phyloP scores from a whole-genome alignment of 2,329 filamentous ascomycete genomes.

The Aotearoamyces nothofagi region DNA sequence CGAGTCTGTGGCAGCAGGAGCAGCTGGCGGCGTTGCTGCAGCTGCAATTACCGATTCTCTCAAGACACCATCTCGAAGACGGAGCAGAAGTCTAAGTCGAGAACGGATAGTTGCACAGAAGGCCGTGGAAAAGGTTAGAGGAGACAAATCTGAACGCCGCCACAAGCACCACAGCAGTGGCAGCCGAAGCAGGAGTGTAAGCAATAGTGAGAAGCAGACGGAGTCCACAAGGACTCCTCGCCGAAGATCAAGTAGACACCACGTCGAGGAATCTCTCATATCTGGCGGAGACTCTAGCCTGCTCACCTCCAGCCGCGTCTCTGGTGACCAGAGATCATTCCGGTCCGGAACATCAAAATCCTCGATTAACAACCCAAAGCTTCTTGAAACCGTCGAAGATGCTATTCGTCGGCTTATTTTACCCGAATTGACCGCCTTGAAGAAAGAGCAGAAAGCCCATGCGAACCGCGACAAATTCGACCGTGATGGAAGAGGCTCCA shows the following conservation, averaged over 20 bases:
- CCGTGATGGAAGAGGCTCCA: conserved; percentile 44
- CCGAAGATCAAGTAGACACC: conserved; percentile 31
- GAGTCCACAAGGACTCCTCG: conserved; percentile 28
- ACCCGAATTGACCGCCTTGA: conserved; percentile 81
- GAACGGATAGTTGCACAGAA: conserved; percentile 50
- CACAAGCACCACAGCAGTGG: conserved; percentile 26
- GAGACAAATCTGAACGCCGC: conserved; percentile 29
- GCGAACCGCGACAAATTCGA: conserved; percentile 53
- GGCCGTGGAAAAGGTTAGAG: conserved; percentile 50
- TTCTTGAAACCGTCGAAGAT: conserved; percentile 60
- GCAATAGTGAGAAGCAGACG: conserved; percentile 26
- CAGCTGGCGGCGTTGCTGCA: conserved; percentile 24
- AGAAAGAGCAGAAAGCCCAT: conserved; percentile 73
- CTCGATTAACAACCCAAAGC: conserved; percentile 56
- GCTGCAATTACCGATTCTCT: conserved; percentile 28
- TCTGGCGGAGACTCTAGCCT: conserved; percentile 42
- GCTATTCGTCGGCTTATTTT: conserved; percentile 61
- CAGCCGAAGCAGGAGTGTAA: conserved; percentile 28
- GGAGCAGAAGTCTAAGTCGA: conserved; percentile 48
- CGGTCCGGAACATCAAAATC: conserved; percentile 40
- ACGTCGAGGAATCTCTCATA: conserved; percentile 29
- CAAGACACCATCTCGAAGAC: conserved; percentile 39
- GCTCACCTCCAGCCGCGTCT: conserved; percentile 37
- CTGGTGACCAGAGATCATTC: conserved; percentile 40
- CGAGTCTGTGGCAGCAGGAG: conserved; percentile 15